Base-by-base conservation (phyloP, 306 rosid species). In the Quercus aquifolioides region DNA sequence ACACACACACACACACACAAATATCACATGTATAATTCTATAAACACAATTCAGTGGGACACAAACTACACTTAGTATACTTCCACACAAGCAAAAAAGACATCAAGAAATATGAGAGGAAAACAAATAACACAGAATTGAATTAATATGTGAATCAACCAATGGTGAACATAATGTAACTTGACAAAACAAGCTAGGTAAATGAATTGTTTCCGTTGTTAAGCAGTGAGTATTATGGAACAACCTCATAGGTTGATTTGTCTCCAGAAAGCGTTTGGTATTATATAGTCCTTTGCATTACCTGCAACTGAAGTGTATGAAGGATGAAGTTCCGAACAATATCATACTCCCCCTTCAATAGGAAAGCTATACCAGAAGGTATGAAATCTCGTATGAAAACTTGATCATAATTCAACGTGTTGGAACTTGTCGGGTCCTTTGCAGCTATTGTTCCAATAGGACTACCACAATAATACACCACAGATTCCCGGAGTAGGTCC, bases 381-480 rank as follows among this genome's bases (percentile, higher is more conserved):
- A 93, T 87, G 83, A 93, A 93, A 86, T 93, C 97, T 21, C 96
- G 96, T 75, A 93, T 89, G 74, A 93, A 93, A 84, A 93, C 96
- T 75, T 93, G 97, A 79, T 93, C 97, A 80, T 93, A 93, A 84
- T 93, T 93, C 85, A 91, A 87, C 67, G 77, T 83, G 83, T 73
- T 89, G 77, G 96, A 81, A 78, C 76, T 89, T 18, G 89, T 91
- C 49, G 94, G 91, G 81, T 93, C 97, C 69, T 78, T 87, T 52
- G 97, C 96, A 25, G 96, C 97, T 80, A 93, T 91, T 23, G 97
- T 93, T 83, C 97, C 97, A 72, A 93, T 77, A 31, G 97, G 96
- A 87, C 86, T 91, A 68, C 91, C 84, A 74, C 96, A 93, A 74
- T 93, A 93, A 86, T 82, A 68, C 75, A 89, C 96, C 33, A 91